These are phyloP conservation scores for Kwoniella dejecticola DNA, from an alignment of 768 basidiomycete genomes.

Conservation along the genomic window DNA sequence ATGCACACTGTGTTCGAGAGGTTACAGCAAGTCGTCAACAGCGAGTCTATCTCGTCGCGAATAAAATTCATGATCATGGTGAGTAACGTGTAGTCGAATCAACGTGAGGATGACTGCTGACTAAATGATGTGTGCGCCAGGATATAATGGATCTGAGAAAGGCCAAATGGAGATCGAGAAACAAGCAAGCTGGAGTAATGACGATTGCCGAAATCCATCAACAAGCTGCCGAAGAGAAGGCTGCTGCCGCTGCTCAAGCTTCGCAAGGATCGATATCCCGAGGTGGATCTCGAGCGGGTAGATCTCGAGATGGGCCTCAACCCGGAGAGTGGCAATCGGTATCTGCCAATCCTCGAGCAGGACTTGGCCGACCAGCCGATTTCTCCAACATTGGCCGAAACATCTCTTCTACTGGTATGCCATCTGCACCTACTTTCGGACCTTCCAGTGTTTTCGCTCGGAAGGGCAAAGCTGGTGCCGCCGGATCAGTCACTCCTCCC, in stretches of 20 bases:
- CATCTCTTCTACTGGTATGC: constrained; percentile 61
- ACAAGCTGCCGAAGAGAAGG: constrained; percentile 75
- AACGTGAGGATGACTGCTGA: no score
- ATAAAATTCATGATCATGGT: constrained; percentile 97
- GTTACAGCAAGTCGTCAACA: constrained; percentile 80
- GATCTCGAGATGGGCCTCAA: constrained; percentile 62
- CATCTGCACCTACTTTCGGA: constrained; percentile 70
- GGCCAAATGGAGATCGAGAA: constrained; percentile 76
- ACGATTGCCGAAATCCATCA: constrained; percentile 84
- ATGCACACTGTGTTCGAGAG: constrained; percentile 92
- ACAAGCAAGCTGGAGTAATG: constrained; percentile 72
- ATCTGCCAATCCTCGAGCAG: constrained; percentile 64
- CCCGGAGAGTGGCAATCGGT: constrained; percentile 78
- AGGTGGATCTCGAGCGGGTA: constrained; percentile 84
- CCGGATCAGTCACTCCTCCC: constrained; percentile 64
- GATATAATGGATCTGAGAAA: constrained; percentile 87
- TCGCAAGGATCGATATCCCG: constrained; percentile 78
- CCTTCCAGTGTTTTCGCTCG: constrained; percentile 76
- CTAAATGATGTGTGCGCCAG: no score
- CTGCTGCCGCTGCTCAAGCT: constrained; percentile 64
- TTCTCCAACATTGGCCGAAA: constrained; percentile 46
- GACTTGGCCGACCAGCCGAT: constrained; percentile 41
- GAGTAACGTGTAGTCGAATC: no score
- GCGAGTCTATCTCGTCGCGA: constrained; percentile 73
- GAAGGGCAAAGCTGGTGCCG: constrained; percentile 62